Evolutionary conservation across 768 basidiomycete genomes (phyloP), one percentile per base, ranked within the genome.

Genomic region (Mrakia blollopis): DNA sequence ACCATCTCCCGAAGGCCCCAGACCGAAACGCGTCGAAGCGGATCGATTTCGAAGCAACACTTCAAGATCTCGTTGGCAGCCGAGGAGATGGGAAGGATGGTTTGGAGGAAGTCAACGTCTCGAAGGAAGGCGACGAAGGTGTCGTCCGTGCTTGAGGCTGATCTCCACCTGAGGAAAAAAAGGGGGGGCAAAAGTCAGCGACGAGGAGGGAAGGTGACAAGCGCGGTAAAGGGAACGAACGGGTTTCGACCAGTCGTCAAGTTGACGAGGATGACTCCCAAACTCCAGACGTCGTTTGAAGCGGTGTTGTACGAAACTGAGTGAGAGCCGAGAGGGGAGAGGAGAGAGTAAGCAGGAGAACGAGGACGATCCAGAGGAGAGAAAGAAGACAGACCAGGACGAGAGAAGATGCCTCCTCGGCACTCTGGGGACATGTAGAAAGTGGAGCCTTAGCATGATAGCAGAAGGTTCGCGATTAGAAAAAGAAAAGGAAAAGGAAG

Each of bases 201-300:
- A 50, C 13, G 47, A 9, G 6, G 47, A 50, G 47, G 21, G 2
- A 50, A 14, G 47, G 21, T 3, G 13, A 21, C 3, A 18, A 21
- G 18, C 16, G 47, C 2, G 7, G n/a, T n/a, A 50, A 21, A 50
- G 47, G 47, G 47, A 16, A 50, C 47, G 47, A 50, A 50, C 47
- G 91, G 91, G 79, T 89, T 90, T 35, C 90, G 87, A 25, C 90
- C 89, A 74, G 89, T 89, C 67, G 91, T 88, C 85, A 96, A 88
- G 83, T 93, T 94, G 79, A 91, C 87, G 84, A 86, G 78, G 85
- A 86, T 79, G 83, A 98, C 93, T 47, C 94, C 96, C 62, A 98
- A 86, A 11, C 94, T 94, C 96, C 96, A 99, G 79, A 98, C 88
- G 83, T 99, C 96, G 84, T 97, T 98, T 82, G 88, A 88, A 80